Percentiles rank a stretch among this genome's conserved stretches.
Conservation (phyloP, 176 grass and related monocot species). For the Lolium perenne region DNA sequence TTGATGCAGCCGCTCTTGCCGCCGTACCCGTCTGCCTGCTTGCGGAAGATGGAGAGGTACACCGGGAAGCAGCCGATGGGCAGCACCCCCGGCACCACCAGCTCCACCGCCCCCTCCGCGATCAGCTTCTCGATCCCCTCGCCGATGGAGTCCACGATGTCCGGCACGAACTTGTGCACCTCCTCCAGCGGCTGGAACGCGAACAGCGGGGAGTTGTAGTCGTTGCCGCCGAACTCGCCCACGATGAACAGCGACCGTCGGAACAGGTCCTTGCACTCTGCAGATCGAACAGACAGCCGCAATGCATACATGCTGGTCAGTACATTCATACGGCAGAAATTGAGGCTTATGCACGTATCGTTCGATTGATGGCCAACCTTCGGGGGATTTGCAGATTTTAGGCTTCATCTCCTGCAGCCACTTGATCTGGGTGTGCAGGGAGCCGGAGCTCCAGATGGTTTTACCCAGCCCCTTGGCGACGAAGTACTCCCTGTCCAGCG, state of each 20-base stretch:
- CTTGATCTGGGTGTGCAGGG: slow-evolving; percentile 77
- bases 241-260: slow-evolving; percentile 87
- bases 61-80: slow-evolving; percentile 87
- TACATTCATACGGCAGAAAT: not conserved
- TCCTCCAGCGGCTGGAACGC: slow-evolving; percentile 65
- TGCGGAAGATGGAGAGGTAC: slow-evolving; percentile 75
- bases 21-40: slow-evolving; percentile 52
- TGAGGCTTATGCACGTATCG: not conserved
- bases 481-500: slow-evolving; percentile 79
- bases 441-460: slow-evolving; percentile 83
- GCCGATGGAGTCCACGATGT: slow-evolving; percentile 69
- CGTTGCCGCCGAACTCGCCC: slow-evolving; percentile 93
- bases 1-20: slow-evolving; percentile 64
- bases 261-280: slow-evolving; percentile 70
- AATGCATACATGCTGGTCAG: not conserved
- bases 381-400: slow-evolving; percentile 62
- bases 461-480: slow-evolving; percentile 52
- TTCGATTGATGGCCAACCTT: slow-evolving; percentile 38
- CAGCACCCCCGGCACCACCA: slow-evolving; percentile 84
- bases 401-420: slow-evolving; percentile 89
- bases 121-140: slow-evolving; percentile 80
- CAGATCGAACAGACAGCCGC: not conserved
- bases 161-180: slow-evolving; percentile 56
- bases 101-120: slow-evolving; percentile 72
- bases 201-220: slow-evolving; percentile 89